Conservation (phyloP, 257 asterid genomes). For the Rhazya stricta region DNA sequence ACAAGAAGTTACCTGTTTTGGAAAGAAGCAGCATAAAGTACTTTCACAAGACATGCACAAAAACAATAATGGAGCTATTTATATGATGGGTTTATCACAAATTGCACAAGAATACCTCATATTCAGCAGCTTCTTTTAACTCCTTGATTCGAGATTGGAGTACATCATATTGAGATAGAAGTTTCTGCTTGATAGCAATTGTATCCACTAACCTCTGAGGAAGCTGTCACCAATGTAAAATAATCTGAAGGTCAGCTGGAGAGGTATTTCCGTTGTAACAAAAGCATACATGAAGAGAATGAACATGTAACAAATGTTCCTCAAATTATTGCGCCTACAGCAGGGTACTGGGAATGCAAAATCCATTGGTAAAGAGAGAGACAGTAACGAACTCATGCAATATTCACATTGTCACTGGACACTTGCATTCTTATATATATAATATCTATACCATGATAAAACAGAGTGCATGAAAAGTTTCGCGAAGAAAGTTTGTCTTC, state of each 20-base stretch:
- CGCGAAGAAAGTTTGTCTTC: neutral
- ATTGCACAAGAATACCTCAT: conserved; percentile 53
- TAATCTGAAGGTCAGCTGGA: neutral
- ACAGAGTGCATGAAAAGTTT: neutral
- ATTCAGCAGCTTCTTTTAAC: conserved; percentile 73
- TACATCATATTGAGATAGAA: conserved; percentile 79
- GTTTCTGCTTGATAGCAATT: conserved; percentile 69
- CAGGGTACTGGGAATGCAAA: neutral
- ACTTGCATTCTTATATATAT: neutral
- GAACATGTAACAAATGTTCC: neutral
- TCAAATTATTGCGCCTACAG: neutral
- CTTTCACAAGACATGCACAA: conserved; percentile 2
- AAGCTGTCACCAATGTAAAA: conserved; percentile 49
- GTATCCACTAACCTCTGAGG: conserved; percentile 71
- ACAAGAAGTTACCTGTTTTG: neutral
- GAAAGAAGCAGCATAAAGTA: neutral
- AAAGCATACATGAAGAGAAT: neutral
- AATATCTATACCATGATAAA: neutral
- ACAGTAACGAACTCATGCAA: neutral
- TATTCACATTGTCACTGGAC: neutral
- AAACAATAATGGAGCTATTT: neutral
- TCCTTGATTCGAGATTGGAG: conserved; percentile 90
- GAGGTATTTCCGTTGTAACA: neutral
- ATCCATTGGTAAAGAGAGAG: neutral
- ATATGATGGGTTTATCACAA: conserved; percentile 1